Evolutionary conservation across 371 early-diverging fungal genomes (phyloP), one percentile per base, ranked within the genome.

Genomic region (Conidiobolus coronatus): DNA sequence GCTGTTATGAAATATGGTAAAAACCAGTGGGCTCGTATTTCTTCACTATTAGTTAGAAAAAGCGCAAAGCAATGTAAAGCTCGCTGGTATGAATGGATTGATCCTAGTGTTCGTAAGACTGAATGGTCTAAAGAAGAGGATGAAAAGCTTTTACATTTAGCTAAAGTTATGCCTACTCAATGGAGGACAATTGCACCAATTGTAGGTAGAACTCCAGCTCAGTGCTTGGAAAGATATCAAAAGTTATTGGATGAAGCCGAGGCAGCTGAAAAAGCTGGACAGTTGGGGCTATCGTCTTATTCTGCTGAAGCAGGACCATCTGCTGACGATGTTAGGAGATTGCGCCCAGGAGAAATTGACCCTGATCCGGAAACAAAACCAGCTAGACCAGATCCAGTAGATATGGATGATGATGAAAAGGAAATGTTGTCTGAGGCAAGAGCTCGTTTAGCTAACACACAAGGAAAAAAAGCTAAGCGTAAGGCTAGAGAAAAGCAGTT

Each of bases 121-220:
- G 97, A 94, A 65, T 94, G 97, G 95, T 81, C 91, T 18, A 85
- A 80, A 56, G 95, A 93, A 52, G 95, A 94, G 60, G 95, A 96
- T 59, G 95, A 96, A 56, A 92, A 92, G 60, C 65, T 94, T 18
- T 59, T 96, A 36, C 95, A 96, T 64, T 67, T 94, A 45, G 97
- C 94, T 15, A 93, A 94, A 62, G 63, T 94, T 23, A 91, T 96
- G 92, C 94, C 95, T n/a, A 92, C 92, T 1, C 97, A 96, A 59
- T 96, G 96, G 96, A 72, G 94, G 43, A 96, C 97, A 1, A 93
- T 94, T 53, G 92, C 97, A 2, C 92, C 94, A 8, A 86, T 94
- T 43, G 93, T 96, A 22, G 97, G 95, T 2, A 72, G 97, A 36
- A 91, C 97, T n/a, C 81, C 97, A 2, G 79, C 89, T n/a, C 93